Base-by-base conservation (phyloP, 257 asterid species). In the Cinchona pubescens region DNA sequence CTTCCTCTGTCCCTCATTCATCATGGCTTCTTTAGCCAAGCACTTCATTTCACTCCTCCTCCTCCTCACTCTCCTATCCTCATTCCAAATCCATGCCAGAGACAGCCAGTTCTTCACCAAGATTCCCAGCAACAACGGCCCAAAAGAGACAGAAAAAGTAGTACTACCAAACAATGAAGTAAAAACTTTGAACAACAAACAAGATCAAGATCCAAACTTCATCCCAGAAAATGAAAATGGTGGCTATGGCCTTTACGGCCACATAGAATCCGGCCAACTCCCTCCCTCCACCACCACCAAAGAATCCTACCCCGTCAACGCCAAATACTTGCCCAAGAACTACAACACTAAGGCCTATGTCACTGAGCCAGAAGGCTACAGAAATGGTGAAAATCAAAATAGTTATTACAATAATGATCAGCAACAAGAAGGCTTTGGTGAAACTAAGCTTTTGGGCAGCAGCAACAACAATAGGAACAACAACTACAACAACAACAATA, bases 91-190 rank as follows among this genome's bases (percentile, higher is more conserved):
- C 61, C 86, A 88, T 62, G 98, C 97, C 56, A 84, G 98, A 70
- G 98, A 88, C 3, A 87, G 89, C 82, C 98, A 90, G 56, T 80
- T 84, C 73, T 93, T 93, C 90, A 87, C 86, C 96, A 93, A 91
- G 83, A 48, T 90, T 78, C 86, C 92, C 0, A 79, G 86, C 79
- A 87, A 77, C 29, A 79, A 53, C n/a, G 81, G 30, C 46, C 71
- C n/a, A 45, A 43, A 56, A 37, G 73, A 70, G 42, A 7, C 67
- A 2, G 29, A n/a, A n/a, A n/a, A 71, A 71, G 67, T 59, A 21
- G 37, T 30, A 16, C 27, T 73, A 21, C 87, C 88, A 2, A 77
- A 49, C 80, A 74, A 71, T 7, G 73, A 81, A 25, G 75, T n/a
- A n/a, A n/a, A 75, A 51, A 12, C 81, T 11, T 69, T 67, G 3